phyloP scores from a whole-genome alignment of 1,284 basidiomycete genomes.

The Ceratobasidium sp. region DNA sequence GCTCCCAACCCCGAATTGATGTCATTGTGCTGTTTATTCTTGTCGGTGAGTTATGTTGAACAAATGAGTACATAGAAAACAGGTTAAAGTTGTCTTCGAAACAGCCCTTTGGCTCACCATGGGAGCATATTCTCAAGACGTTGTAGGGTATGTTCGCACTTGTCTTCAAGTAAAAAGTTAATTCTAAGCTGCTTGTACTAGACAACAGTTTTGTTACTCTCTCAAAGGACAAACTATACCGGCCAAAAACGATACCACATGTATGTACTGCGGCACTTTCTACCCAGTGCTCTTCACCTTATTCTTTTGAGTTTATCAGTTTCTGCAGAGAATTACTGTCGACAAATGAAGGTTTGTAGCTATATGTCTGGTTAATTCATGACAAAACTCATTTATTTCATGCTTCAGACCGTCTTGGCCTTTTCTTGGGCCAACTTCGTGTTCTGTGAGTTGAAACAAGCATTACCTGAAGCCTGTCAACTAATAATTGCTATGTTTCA shows the following conservation, averaged over 20 bases:
- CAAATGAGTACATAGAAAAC: neutral
- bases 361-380: neutral
- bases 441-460: slow-evolving; percentile 55
- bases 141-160: slow-evolving; percentile 69
- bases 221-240: slow-evolving; percentile 59
- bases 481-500: slow-evolving; percentile 51
- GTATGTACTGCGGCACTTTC: slow-evolving; percentile 60
- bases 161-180: slow-evolving; percentile 55
- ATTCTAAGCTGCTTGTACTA: neutral
- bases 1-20: slow-evolving; percentile 39
- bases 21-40: slow-evolving; percentile 25
- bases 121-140: slow-evolving; percentile 62
- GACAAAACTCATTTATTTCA: neutral
- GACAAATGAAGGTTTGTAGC: slow-evolving; percentile 73
- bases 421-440: slow-evolving; percentile 82
- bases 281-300: slow-evolving; percentile 16
- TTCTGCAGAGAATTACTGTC: slow-evolving; percentile 71
- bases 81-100: neutral
- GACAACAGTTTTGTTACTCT: slow-evolving; percentile 37
- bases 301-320: slow-evolving; percentile 61
- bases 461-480: slow-evolving; percentile 49
- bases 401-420: slow-evolving; percentile 57
- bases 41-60: neutral
- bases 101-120: slow-evolving; percentile 38
- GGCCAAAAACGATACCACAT: slow-evolving; percentile 67